Evolutionary conservation across 192 early-diverging fungal species (phyloP), one percentile per base, ranked within the genome.

Genomic region (Backusella tarrabulga): DNA sequence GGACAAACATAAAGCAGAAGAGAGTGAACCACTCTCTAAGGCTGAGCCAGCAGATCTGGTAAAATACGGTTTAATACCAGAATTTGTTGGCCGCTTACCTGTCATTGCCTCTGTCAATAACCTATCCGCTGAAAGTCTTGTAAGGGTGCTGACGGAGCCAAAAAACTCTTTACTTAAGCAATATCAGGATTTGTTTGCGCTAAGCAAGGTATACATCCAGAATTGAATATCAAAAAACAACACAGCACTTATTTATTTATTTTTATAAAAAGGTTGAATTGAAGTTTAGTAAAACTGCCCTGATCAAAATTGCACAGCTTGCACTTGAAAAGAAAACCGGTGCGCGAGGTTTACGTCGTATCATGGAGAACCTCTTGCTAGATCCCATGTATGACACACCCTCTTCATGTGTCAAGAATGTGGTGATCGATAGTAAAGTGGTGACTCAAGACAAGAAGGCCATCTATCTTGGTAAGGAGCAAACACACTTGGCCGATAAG

Each of bases 61-160:
- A 72, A 91, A 92, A 76, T 96, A 91, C 80, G 95, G 95, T 8
- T 79, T 96, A 60, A 95, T 96, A 63, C 95, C 95, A 15, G 95
- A 96, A 81, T 94, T 96, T 71, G 92, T 96, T 41, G 95, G 94
- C 63, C 87, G 95, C 21, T 76, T 96, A 32, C 95, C 95, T 9
- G 91, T 95, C 34, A 74, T 95, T 35, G 92, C 95, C 29, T 90
- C 87, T 72, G 93, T 95, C 8, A 91, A 86, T 14, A 88, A 87
- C 46, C 80, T 96, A 54, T 79, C 83, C 54, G 84, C 83, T 14
- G 87, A 91, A 7, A 91, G 93, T 34, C 83, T 95, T 46, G 88
- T 93, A 1, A 87, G 93, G 7, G 91, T 96, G 19, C 79, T 96
- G 76, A 90, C 90, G 0, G 93, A 96, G 79, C 95, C 95, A 19